Percentiles rank a stretch among this genome's conserved stretches.
phyloP scores from a whole-genome alignment of 2,329 filamentous ascomycete species.

The Cladosporium cucumerinum region DNA sequence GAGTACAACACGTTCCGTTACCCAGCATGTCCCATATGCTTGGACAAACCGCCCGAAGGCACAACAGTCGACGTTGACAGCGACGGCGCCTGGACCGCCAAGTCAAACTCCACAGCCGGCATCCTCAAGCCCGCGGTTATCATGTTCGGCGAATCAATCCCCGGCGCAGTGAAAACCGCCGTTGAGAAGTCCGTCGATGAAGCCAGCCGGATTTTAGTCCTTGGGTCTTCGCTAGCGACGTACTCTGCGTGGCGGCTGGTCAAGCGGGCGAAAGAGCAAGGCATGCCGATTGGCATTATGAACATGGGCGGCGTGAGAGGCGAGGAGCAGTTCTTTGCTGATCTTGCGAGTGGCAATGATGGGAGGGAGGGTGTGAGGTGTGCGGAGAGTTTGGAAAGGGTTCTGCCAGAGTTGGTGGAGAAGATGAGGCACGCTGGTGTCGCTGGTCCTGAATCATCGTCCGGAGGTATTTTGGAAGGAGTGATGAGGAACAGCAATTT shows the following conservation, averaged over 20 bases:
- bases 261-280: constrained; percentile 74
- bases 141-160: constrained; percentile 94
- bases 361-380: constrained; percentile 40
- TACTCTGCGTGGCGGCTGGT: constrained; percentile 92
- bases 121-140: constrained; percentile 89
- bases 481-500: constrained; percentile 15
- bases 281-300: constrained; percentile 81
- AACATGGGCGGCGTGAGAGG: constrained; percentile 83
- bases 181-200: constrained; percentile 79
- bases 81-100: constrained; percentile 73
- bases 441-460: background rate
- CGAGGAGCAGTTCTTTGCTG: constrained; percentile 67
- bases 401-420: constrained; percentile 37
- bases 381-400: constrained; percentile 40
- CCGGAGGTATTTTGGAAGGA: background rate
- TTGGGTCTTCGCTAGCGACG: constrained; percentile 89
- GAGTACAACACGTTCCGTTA: constrained; percentile 90
- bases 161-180: constrained; percentile 62
- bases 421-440: constrained; percentile 20
- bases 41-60: constrained; percentile 56
- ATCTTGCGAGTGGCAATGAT: constrained; percentile 46
- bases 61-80: constrained; percentile 67
- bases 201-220: constrained; percentile 69
- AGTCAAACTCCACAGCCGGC: constrained; percentile 53
- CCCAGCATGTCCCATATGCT: constrained; percentile 79